Conservation (phyloP, 2,329 filamentous ascomycete genomes). For the Thielaviopsis punctulata region DNA sequence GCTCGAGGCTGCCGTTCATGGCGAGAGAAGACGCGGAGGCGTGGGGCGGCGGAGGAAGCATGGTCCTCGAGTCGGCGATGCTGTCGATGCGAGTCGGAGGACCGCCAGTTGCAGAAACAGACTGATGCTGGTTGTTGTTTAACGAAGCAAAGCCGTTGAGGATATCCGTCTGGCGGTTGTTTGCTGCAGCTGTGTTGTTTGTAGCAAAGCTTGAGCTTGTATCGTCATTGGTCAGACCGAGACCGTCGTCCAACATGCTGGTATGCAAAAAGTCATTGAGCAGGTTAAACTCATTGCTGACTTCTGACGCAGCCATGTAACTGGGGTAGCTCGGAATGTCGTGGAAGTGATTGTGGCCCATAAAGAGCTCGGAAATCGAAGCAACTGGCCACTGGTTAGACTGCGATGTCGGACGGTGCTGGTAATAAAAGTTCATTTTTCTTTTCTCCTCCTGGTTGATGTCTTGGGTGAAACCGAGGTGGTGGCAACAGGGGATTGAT, state of each 20-base stretch:
- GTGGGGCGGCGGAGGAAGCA: constrained; percentile 27
- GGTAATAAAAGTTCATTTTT: background rate
- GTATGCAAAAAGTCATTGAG: constrained; percentile 93
- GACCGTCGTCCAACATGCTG: constrained; percentile 68
- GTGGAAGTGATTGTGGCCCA: constrained; percentile 67
- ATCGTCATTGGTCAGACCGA: constrained; percentile 18
- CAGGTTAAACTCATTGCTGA: constrained; percentile 90
- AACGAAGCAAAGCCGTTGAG: constrained; percentile 5
- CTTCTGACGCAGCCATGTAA: constrained; percentile 85
- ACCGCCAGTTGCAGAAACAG: background rate
- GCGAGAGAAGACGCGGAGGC: background rate
- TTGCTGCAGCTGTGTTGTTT: constrained; percentile 4
- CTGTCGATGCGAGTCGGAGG: background rate
- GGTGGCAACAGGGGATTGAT: no score
- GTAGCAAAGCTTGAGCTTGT: constrained; percentile 15
- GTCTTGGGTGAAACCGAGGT: no score
- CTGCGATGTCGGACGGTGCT: background rate
- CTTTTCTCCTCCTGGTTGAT: no score
- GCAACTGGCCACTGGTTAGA: constrained; percentile 2
- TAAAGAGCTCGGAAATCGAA: constrained; percentile 27
- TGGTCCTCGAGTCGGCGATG: constrained; percentile 21
- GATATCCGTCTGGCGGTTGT: background rate
- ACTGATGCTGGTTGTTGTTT: background rate
- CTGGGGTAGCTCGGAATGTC: constrained; percentile 89
- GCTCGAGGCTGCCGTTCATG: background rate